phyloP scores from a whole-genome alignment of 495 filamentous ascomycete genomes.

The Penicillium daleae region DNA sequence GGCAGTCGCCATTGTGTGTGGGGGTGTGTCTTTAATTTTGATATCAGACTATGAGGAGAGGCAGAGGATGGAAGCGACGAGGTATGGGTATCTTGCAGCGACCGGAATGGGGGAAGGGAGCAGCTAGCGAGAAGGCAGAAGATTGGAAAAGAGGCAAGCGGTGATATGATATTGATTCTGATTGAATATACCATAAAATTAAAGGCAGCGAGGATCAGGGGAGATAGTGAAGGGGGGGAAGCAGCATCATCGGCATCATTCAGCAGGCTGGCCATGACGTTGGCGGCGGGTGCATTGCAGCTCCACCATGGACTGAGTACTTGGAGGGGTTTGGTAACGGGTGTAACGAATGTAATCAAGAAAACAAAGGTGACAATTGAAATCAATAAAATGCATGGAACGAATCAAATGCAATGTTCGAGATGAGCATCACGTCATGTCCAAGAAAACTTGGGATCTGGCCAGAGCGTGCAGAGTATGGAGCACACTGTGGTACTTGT shows the following conservation, averaged over 20 bases:
- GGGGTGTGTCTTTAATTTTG: neutral
- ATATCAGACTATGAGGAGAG: neutral
- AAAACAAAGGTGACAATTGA: neutral
- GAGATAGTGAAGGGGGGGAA: neutral
- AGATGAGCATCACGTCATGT: constrained; percentile 19
- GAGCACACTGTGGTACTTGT: neutral
- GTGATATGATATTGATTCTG: constrained; percentile 20
- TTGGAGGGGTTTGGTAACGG: neutral
- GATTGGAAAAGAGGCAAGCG: constrained; percentile 13
- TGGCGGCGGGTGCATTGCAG: constrained; percentile 23
- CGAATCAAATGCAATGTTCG: neutral
- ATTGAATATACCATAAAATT: neutral
- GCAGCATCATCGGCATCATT: constrained; percentile 9
- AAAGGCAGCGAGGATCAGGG: too few species aligned
- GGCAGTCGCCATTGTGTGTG: constrained; percentile 42
- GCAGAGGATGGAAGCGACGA: neutral
- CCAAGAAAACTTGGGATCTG: neutral
- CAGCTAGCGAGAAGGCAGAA: neutral
- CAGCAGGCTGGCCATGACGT: constrained; percentile 32
- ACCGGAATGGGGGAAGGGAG: neutral
- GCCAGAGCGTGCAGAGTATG: neutral
- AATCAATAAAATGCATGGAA: too few species aligned
- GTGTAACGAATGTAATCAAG: neutral
- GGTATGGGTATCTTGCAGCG: constrained; percentile 2
- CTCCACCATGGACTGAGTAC: constrained; percentile 1